Base-by-base conservation (phyloP, 805 yeast genomes). In the Saccharomycodes ludwigii region DNA sequence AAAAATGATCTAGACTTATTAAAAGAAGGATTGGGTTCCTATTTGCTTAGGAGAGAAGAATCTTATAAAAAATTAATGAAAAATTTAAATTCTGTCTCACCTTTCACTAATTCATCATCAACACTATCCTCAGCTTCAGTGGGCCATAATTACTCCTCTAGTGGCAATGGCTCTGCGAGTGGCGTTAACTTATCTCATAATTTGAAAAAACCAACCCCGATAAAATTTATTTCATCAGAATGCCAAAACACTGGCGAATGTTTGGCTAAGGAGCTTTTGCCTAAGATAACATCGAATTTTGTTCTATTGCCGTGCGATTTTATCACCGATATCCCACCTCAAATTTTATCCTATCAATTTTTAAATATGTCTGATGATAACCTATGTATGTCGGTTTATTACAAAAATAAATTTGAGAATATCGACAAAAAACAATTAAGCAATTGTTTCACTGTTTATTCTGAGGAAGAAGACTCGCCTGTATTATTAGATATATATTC, bases 221-320 rank as follows among this genome's bases (percentile, higher is more conserved):
- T 72, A 25, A 58, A 61, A 20, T 55, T 68, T 36, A 38, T 64
- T 6, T 53, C 58, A 10, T 56, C 69, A 2, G 68, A 65, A 32
- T 61, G 67, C 8, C 67, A 65, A 11, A 52, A 68, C 10, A 75
- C 82, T 11, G 93, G 91, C n/a, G 73, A 65, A 33, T 59, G 75
- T 29, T 48, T 83, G 24, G 62, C 65, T 32, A 42, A 38, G 27
- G 66, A 71, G 34, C 55, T 68, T 39, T 59, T 68, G 29, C 61
- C 58, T 7, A 50, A 56, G 33, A 46, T 58, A 19, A 41, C 50
- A 32, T 47, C 64, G 21, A 76, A 76, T 48, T 76, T 84, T 47
- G 82, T 85, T n/a, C 55, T 91, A 20, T 58, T 91, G 34, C 96
- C 97, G 6, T 88, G 96, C 59, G 98, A 93, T 54, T 82, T 91